Base-by-base conservation (phyloP, 768 basidiomycete genomes). In the Suillus paluster region DNA sequence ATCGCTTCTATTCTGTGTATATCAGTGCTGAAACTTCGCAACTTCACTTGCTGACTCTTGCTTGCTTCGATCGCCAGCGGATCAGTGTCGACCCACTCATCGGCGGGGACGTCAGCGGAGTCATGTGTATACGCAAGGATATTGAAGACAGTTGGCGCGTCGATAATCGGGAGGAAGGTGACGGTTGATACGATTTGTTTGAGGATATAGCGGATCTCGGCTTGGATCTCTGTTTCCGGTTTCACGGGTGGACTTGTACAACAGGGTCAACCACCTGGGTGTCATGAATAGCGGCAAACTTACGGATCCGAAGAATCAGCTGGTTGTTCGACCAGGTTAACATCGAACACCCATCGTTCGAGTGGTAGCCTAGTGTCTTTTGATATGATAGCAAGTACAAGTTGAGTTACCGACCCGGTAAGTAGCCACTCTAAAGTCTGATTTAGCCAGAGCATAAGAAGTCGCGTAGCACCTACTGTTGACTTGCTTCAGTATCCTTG, bases 111-210 rank as follows among this genome's bases (percentile, higher is more conserved):
- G 65, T 96, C 92, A 9, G 93, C 92, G 39, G 95, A 95, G 57
- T 92, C 91, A 4, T 88, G 89, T 3, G 97, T 97, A 77, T 99
- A 99, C 11, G 94, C 95, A 46, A 99, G 84, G 63, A 99, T 96
- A 70, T 97, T 98, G 87, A 99, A 99, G 36, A 98, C 94, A 15
- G 91, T 94, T 14, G 92, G 89, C 75, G 98, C 95, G 67, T 97
- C 91, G 58, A 99, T 90, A 65, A 95, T 91, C 0, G 97, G 97
- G 62, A 99, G 81, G 77, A 97, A 99, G 11, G 97, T 97, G 63
- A 97, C 95, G 74, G 92, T 95, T 45, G 93, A 93, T 44, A 97
- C 95, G 70, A 99, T 99, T 75, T 99, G 97, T 78, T 98, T 97
- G 72, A 99, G 86, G 69, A 99, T 98, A 54, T 94, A 94, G 21